phyloP scores from a whole-genome alignment of 176 grass and related monocot genomes.

The Saccharum officinarum region DNA sequence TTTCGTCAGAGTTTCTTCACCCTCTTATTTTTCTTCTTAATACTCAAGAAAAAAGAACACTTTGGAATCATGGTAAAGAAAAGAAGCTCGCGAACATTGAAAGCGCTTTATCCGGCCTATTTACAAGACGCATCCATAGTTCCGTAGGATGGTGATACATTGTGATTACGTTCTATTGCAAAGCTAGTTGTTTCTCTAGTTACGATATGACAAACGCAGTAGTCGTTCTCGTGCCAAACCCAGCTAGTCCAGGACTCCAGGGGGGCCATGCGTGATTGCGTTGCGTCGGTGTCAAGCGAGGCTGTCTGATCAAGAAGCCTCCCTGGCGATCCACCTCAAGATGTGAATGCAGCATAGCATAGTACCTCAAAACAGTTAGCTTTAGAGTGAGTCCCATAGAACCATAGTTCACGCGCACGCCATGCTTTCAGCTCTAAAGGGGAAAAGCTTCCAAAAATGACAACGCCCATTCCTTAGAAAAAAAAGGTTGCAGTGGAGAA shows the following conservation, averaged over 20 bases:
- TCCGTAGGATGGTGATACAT: conserved; percentile 24
- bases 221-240: conserved; percentile 8
- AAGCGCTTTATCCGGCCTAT: conserved; percentile 43
- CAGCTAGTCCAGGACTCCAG: neutral
- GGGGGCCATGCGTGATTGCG: neutral
- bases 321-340: conserved; percentile 8
- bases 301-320: conserved; percentile 3
- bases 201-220: neutral
- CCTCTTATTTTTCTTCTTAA: neutral
- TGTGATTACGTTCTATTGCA: neutral
- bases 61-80: conserved; percentile 2
- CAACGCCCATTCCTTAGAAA: neutral
- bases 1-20: neutral
- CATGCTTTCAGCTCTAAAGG: neutral
- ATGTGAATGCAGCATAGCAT: neutral
- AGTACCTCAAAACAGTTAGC: neutral
- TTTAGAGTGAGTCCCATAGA: neutral
- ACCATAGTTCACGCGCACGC: conserved; percentile 13
- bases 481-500: neutral
- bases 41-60: neutral
- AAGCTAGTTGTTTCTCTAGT: neutral
- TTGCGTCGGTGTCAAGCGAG: neutral
- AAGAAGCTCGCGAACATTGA: conserved; percentile 15
- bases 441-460: conserved; percentile 9
- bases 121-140: conserved; percentile 38